Evolutionary conservation across 495 filamentous ascomycete species (phyloP).

Genomic region (Umbilicaria muhlenbergii): DNA sequence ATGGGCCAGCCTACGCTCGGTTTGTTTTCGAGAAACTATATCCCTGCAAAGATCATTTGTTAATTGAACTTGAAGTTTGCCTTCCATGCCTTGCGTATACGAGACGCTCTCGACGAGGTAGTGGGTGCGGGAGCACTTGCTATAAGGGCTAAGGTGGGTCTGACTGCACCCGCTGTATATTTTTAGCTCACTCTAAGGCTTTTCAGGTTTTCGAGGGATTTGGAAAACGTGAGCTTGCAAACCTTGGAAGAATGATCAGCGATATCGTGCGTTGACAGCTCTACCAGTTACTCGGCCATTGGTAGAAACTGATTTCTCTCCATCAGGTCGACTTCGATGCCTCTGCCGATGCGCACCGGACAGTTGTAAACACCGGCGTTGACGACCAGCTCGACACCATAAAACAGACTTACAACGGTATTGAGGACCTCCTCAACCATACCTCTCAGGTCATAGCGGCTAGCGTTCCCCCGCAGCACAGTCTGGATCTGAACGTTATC

Average conservation of each 20-base stretch:
- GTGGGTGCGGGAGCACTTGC: slow-evolving; percentile 34
- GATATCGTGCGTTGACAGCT: slow-evolving; percentile 5
- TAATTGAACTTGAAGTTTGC: slow-evolving; percentile 33
- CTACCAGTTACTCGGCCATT: neutral
- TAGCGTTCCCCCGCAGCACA: slow-evolving; percentile 43
- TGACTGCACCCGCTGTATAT: neutral
- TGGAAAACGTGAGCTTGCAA: slow-evolving; percentile 17
- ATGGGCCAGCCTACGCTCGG: slow-evolving; percentile 50
- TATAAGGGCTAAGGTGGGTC: slow-evolving; percentile 41
- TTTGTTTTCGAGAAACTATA: slow-evolving; percentile 11
- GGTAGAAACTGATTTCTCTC: neutral
- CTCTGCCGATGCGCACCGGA: slow-evolving; percentile 56
- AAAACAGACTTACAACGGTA: slow-evolving; percentile 61
- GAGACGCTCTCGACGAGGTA: slow-evolving; percentile 47
- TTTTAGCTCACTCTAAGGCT: no score
- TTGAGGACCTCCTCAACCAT: slow-evolving; percentile 53
- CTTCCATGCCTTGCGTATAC: slow-evolving; percentile 51
- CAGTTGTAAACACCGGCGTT: slow-evolving; percentile 55
- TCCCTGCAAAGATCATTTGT: slow-evolving; percentile 13
- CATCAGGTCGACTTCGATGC: slow-evolving; percentile 63
- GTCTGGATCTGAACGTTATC: slow-evolving; percentile 56
- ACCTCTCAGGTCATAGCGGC: slow-evolving; percentile 45
- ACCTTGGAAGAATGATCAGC: slow-evolving; percentile 7
- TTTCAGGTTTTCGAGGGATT: slow-evolving; percentile 24
- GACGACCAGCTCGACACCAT: slow-evolving; percentile 64